Evolutionary conservation across 2,329 filamentous ascomycete species (phyloP).

Genomic region (Ploettnerulaceae sp.): DNA sequence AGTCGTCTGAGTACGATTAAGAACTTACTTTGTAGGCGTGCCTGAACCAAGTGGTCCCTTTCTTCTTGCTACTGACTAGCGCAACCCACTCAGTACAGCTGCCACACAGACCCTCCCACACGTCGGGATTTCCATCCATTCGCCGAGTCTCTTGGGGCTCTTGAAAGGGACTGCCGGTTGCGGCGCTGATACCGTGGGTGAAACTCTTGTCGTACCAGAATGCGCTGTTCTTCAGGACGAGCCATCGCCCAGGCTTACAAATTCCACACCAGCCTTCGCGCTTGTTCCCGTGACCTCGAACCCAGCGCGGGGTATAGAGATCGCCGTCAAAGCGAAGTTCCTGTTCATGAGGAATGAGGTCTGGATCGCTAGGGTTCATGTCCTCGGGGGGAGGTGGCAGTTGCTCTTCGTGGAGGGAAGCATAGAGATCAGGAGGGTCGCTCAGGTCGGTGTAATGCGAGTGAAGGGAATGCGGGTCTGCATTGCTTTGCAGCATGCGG

Average conservation of each 20-base stretch:
- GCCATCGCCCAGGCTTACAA: conserved; percentile 80
- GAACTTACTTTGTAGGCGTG: conserved; percentile 75
- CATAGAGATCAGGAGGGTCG: conserved; percentile 73
- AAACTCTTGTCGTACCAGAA: conserved; percentile 95
- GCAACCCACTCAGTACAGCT: conserved; percentile 78
- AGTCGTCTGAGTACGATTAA: too few relatives aligned
- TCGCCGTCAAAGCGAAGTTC: conserved; percentile 75
- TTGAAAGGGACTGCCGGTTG: conserved; percentile 73
- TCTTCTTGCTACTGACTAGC: conserved; percentile 80
- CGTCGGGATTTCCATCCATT: conserved; percentile 75
- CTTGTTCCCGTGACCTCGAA: conserved; percentile 81
- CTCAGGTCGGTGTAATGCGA: conserved; percentile 69
- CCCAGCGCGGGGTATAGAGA: conserved; percentile 78
- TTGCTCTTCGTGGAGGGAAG: conserved; percentile 68
- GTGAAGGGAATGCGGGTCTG: conserved; percentile 61
- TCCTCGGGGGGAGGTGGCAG: conserved; percentile 71
- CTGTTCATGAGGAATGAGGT: conserved; percentile 72
- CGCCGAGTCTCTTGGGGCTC: conserved; percentile 69
- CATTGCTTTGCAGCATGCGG: conserved; percentile 70
- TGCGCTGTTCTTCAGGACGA: conserved; percentile 83
- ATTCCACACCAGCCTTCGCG: conserved; percentile 87
- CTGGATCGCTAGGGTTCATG: conserved; percentile 73
- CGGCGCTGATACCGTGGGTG: conserved; percentile 79
- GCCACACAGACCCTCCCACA: conserved; percentile 75
- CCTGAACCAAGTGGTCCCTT: conserved; percentile 87